Conservation (phyloP, 2,329 filamentous ascomycete genomes). For the Capronia coronata region DNA sequence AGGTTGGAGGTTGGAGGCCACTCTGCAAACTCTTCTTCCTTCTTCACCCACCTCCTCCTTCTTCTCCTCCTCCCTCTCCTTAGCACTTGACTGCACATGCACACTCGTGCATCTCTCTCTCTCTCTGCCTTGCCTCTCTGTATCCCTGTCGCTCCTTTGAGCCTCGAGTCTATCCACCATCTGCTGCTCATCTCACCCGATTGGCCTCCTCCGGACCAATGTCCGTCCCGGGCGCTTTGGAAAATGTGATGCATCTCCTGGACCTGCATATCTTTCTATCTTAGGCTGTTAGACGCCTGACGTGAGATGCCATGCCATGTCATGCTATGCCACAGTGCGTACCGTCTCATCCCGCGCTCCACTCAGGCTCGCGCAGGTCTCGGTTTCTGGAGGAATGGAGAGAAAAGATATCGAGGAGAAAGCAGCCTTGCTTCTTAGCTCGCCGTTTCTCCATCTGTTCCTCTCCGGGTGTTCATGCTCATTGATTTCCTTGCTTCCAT, state of each 20-base stretch:
- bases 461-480: slow-evolving; percentile 1
- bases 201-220: slow-evolving; percentile 11
- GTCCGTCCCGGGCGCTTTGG: slow-evolving; percentile 8
- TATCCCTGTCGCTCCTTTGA: neutral
- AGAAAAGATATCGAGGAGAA: neutral
- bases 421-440: neutral
- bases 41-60: neutral
- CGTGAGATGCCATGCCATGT: too few relatives aligned
- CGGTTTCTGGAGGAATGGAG: slow-evolving; percentile 1
- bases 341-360: slow-evolving; percentile 10
- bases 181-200: slow-evolving; percentile 3
- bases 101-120: neutral
- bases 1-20: too few relatives aligned
- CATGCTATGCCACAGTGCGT: too few relatives aligned
- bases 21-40: neutral
- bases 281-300: slow-evolving; percentile 23
- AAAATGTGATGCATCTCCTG: slow-evolving; percentile 25
- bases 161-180: slow-evolving; percentile 5
- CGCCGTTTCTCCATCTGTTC: neutral
- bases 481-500: slow-evolving; percentile 9
- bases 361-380: slow-evolving; percentile 10
- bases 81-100: neutral
- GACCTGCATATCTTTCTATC: slow-evolving; percentile 21
- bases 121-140: neutral
- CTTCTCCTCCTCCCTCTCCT: neutral